Base-by-base conservation (phyloP, 23 red algal genomes). In the Agarophyton chilense region DNA sequence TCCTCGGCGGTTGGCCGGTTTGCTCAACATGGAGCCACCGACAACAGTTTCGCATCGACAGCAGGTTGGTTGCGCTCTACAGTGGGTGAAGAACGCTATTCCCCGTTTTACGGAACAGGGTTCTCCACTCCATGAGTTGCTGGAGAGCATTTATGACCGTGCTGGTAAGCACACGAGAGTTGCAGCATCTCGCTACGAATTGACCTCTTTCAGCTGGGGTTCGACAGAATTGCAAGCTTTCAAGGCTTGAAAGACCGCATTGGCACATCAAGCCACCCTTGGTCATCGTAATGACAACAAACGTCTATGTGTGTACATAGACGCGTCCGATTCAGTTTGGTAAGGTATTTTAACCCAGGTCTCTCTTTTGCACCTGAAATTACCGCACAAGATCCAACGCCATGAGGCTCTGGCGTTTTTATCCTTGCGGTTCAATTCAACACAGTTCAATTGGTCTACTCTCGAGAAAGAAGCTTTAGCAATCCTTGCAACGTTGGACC, bases 381-480 rank as follows among this genome's bases (percentile, higher is more conserved):
- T n/a, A n/a, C 84, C 84, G 22, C 46, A 50, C 45, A 16, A 33
- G 13, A 33, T 47, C 16, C 84, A 78, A 21, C 18, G 24, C 35
- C 67, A 89, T 38, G 0, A 18, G 39, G 34, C 42, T 16, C 84
- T 78, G 11, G 70, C 72, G 0, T 79, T 33, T 64, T 22, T 80
- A n/a, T 80, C 72, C 43, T 34, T 0, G 14, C 26, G 74, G 2
- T 90, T 90, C 60, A 68, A 90, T 24, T 49, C 72, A 32, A 79
- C 86, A 42, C 86, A 90, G 79, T 0, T 90, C 13, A 72, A 51
- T 29, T 90, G 70, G 70, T 66, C 50, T 16, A 52, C 39, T 72
- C 38, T 79, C 8, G 86, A 90, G 36, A 90, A 79, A 80, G 86
- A 80, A 31, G 70, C 72, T 31, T 79, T 40, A n/a, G 72, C 86